A percentile compares a stretch with the other conserved stretches of the same genome.
phyloP scores from a whole-genome alignment of 129 eudicot species.

The sunflower (Helianthus annuus) region DNA sequence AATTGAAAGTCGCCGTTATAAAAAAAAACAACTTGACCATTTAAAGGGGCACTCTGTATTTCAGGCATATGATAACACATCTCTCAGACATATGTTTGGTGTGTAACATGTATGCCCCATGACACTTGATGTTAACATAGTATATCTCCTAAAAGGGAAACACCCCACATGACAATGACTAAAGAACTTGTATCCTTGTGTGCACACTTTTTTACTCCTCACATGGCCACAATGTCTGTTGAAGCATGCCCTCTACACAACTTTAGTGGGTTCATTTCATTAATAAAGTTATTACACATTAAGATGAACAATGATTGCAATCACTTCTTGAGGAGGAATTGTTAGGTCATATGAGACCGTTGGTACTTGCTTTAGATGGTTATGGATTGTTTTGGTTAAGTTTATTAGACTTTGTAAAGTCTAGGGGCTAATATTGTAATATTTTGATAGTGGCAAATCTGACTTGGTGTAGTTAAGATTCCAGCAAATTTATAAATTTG shows the following conservation, averaged over 20 bases:
- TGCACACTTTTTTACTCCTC: conserved; percentile 16
- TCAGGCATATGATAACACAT: conserved; percentile 1
- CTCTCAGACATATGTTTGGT: conserved; percentile 16
- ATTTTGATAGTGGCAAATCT: too few species aligned
- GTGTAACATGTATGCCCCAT: conserved; percentile 33
- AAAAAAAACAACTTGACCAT: neutral
- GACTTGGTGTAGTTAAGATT: too few species aligned
- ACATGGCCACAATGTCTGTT: conserved; percentile 6
- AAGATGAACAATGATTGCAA: neutral
- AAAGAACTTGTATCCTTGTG: conserved; percentile 13
- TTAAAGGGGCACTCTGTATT: conserved; percentile 18
- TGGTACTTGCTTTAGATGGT: too few species aligned
- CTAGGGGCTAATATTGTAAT: too few species aligned
- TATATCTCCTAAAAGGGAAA: neutral
- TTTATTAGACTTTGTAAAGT: too few species aligned
- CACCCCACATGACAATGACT: conserved; percentile 36
- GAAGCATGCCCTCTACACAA: neutral
- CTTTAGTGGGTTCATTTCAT: neutral
- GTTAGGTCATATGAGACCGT: too few species aligned
- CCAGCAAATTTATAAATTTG: too few species aligned
- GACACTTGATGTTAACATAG: conserved; percentile 32
- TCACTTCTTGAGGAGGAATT: conserved; percentile 1
- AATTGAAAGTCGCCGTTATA: too few species aligned
- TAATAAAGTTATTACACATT: neutral
- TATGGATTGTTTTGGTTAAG: too few species aligned